These are phyloP conservation scores for Cytospora leucostoma DNA, from an alignment of 2,329 filamentous ascomycete genomes.

Conservation along the genomic window DNA sequence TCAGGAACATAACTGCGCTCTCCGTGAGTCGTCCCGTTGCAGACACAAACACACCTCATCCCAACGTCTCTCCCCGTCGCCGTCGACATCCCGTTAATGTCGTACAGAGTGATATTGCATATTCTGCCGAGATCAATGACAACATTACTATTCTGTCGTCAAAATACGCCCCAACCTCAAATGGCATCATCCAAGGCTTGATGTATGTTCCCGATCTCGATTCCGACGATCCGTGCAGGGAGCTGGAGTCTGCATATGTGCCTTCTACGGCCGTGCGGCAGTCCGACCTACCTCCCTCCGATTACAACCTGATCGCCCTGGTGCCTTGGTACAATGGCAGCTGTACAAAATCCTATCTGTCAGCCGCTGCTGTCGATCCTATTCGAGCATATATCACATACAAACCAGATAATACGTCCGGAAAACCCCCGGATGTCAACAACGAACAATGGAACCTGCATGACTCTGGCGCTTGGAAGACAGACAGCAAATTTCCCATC, in stretches of 20 bases:
- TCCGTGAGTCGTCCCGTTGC: conserved; percentile 46
- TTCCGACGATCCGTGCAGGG: conserved; percentile 60
- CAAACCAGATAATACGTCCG: conserved; percentile 55
- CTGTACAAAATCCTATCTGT: conserved; percentile 75
- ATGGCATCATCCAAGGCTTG: conserved; percentile 71
- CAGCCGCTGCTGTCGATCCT: conserved; percentile 57
- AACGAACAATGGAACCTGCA: conserved; percentile 70
- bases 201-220: conserved; percentile 80
- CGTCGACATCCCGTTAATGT: conserved; percentile 12
- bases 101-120: conserved; percentile 48
- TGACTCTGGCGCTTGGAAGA: conserved; percentile 72
- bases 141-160: conserved; percentile 78
- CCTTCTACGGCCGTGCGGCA: conserved; percentile 74
- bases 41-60: neutral
- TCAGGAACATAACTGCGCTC: conserved; percentile 58
- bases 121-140: conserved; percentile 50
- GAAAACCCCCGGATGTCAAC: conserved; percentile 64
- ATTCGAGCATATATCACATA: conserved; percentile 67
- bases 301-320: conserved; percentile 76
- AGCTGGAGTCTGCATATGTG: conserved; percentile 64
- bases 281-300: conserved; percentile 65
- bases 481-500: conserved; percentile 72
- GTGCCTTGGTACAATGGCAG: conserved; percentile 80
- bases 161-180: conserved; percentile 60
- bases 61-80: neutral